Evolutionary conservation across 331 rosid genomes (phyloP).

Genomic region (Quercus lobata): DNA sequence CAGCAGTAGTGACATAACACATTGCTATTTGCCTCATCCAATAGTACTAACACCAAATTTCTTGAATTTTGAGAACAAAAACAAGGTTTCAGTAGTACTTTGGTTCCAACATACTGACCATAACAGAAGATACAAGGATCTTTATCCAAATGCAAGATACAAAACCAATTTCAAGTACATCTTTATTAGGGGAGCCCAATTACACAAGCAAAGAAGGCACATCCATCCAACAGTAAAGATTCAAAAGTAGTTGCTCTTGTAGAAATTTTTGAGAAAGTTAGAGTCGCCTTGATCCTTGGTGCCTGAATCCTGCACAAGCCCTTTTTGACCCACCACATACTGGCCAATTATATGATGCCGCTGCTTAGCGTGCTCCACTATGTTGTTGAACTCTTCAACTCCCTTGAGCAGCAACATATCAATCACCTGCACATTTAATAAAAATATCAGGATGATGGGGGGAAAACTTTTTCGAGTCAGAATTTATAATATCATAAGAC

Average conservation of each 20-base stretch:
- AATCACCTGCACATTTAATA: conserved; percentile 57
- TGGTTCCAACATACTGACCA: conserved; percentile 4
- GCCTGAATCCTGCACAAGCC: conserved; percentile 54
- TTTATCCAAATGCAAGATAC: conserved; percentile 32
- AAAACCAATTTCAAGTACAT: conserved; percentile 33
- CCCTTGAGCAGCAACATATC: conserved; percentile 94
- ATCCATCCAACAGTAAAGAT: conserved; percentile 3
- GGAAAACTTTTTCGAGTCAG: neutral
- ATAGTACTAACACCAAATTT: neutral
- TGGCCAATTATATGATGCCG: conserved; percentile 94
- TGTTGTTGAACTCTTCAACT: conserved; percentile 73
- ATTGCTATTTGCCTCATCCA: neutral
- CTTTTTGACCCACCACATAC: conserved; percentile 64
- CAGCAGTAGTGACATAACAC: neutral
- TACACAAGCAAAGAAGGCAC: conserved; percentile 22
- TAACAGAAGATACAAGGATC: conserved; percentile 8
- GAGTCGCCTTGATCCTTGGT: conserved; percentile 63
- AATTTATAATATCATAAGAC: neutral
- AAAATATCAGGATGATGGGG: conserved; percentile 17
- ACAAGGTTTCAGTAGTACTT: neutral
- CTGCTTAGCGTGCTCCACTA: conserved; percentile 85
- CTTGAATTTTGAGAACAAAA: neutral
- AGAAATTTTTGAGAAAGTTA: conserved; percentile 70
- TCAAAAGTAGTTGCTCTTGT: conserved; percentile 75
- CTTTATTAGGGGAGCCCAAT: conserved; percentile 46